Evolutionary conservation across 179 eudicot species (phyloP).

Genomic region (Heliamphora pulchella): DNA sequence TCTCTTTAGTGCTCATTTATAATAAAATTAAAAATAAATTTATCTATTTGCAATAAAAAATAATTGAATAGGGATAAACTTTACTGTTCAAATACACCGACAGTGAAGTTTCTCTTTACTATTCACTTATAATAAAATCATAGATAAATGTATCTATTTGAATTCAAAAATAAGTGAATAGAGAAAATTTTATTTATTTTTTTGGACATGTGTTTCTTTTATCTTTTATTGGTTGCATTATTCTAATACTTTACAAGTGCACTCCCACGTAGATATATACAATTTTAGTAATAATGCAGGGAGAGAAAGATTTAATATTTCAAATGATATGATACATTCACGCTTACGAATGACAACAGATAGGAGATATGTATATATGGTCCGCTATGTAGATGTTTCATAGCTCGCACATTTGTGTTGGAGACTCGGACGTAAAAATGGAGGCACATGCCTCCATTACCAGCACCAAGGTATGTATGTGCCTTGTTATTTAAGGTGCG

Average conservation of each 20-base stretch:
- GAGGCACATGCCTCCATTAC: constrained; percentile 71
- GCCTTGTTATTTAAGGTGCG: no score
- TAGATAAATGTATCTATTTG: no score
- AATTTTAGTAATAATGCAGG: constrained; percentile 80
- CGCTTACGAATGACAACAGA: constrained; percentile 97
- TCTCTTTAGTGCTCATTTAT: no score
- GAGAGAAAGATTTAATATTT: constrained; percentile 96
- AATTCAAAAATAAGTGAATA: no score
- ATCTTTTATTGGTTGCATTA: no score
- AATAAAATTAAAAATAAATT: no score
- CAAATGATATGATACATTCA: constrained; percentile 99
- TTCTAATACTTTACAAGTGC: constrained; percentile 45
- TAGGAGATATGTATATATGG: constrained; percentile 96
- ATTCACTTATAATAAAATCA: no score
- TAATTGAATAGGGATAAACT: no score
- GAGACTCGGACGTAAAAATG: constrained; percentile 79
- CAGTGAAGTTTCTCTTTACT: no score
- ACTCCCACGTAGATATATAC: constrained; percentile 96
- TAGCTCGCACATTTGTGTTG: constrained; percentile 71
- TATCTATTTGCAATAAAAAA: no score
- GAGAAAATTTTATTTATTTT: background rate
- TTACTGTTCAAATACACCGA: no score
- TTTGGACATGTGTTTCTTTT: constrained; percentile 1
- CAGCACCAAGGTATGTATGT: constrained; percentile 66
- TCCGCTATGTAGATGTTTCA: constrained; percentile 95